Base-by-base conservation (phyloP, 345 rosid species). In the Stellera chamaejasme region DNA sequence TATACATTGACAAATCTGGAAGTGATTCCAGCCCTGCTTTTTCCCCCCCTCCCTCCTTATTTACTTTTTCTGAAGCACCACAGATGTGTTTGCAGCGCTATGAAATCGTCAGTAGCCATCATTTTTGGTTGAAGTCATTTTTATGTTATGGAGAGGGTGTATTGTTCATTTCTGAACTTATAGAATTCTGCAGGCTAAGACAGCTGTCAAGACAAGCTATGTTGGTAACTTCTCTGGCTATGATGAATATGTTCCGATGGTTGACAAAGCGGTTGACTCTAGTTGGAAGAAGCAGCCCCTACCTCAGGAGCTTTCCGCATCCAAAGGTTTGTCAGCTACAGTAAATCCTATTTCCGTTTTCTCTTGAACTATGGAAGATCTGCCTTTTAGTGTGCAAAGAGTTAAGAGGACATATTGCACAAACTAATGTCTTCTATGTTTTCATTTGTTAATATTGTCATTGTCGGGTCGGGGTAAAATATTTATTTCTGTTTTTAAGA, bases 201-300 rank as follows among this genome's bases (percentile, higher is more conserved):
- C 62, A 2, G 61, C 62, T 69, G 94, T 90, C 41, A 92, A 80
- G 69, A 70, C 85, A 43, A 72, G 79, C 72, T 76, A 76, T 67
- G 77, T 79, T 27, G 76, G 76, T 65, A 75, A 61, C 55, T 93
- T 85, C 79, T 70, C 90, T 16, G 99, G 99, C 53, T 90, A 90
- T 66, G 99, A 94, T 83, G 99, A 94, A 72, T 94, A 87, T 63
- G 90, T 94, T 48, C 99, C 97, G 9, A 90, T 94, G 95, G 95
- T 94, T 61, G 99, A 90, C 73, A 94, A 90, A 76, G 87, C 88
- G 52, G 99, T 94, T 62, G 90, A 90, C 73, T 77, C 95, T 58
- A 74, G 76, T 65, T 94, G 96, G 95, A 87, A 83, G 78, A 86
- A 82, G 69, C 86, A 77, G 71, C 58, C 80, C n/a, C 45, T 87